A percentile compares a stretch with the other conserved stretches of the same genome.
Conservation (phyloP, 495 filamentous ascomycete genomes). For the Talaromyces proteolyticus region DNA sequence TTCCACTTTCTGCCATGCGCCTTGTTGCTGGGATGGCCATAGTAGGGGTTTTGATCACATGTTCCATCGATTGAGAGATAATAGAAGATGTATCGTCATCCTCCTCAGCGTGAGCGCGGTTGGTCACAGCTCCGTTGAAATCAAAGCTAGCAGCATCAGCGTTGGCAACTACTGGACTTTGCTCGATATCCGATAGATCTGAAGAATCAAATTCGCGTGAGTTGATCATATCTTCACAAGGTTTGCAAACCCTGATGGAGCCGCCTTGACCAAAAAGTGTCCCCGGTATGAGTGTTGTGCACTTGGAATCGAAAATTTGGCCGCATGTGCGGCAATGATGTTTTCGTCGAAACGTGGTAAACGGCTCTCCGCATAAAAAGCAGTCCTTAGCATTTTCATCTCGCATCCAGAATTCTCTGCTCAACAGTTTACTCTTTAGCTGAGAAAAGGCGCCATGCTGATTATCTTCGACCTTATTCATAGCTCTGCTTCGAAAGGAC, state of each 20-base stretch:
- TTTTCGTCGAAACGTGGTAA: constrained; percentile 90
- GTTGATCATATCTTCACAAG: constrained; percentile 89
- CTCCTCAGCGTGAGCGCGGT: constrained; percentile 12
- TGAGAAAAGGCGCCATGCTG: constrained; percentile 38
- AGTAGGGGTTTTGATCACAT: constrained; percentile 44
- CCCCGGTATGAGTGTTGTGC: constrained; percentile 83
- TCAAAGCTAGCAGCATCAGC: constrained; percentile 26
- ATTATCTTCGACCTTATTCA: constrained; percentile 25
- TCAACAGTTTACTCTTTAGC: constrained; percentile 77
- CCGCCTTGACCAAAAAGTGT: constrained; percentile 82
- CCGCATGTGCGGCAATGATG: constrained; percentile 92
- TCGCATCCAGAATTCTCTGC: constrained; percentile 98
- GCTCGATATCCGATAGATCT: constrained; percentile 75
- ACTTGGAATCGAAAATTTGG: constrained; percentile 97
- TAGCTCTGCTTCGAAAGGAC: constrained; percentile 11
- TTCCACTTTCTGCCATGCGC: constrained; percentile 72
- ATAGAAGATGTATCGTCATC: constrained; percentile 42
- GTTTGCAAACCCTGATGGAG: constrained; percentile 84
- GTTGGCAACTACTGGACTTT: constrained; percentile 39
- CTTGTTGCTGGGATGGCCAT: constrained; percentile 90
- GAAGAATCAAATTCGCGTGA: constrained; percentile 86
- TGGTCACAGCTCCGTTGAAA: background rate
- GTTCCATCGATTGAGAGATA: constrained; percentile 40
- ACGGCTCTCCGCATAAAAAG: constrained; percentile 83
- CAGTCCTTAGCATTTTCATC: constrained; percentile 98